A percentile compares a stretch with the other conserved stretches of the same genome.
Evolutionary conservation across 2,329 filamentous ascomycete species (phyloP).

Genomic region (Pseudocercospora pini-densiflorae): DNA sequence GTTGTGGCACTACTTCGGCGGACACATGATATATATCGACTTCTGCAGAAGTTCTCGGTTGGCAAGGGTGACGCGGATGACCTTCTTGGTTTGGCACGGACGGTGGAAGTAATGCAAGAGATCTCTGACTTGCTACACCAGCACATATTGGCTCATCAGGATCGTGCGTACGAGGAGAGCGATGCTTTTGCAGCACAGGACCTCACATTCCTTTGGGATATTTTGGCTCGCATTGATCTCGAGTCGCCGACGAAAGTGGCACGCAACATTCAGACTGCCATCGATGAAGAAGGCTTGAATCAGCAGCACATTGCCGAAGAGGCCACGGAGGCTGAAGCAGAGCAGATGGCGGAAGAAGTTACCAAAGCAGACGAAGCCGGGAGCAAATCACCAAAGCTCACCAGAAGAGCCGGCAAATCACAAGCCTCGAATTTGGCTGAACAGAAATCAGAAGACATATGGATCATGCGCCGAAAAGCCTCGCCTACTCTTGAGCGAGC

Average conservation of each 20-base stretch:
- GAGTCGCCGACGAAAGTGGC: constrained; percentile 71
- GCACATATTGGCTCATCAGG: constrained; percentile 36
- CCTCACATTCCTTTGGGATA: constrained; percentile 38
- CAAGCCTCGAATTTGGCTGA: constrained; percentile 20
- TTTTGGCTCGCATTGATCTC: constrained; percentile 65
- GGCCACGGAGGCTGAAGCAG: constrained; percentile 70
- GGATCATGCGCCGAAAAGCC: constrained; percentile 69
- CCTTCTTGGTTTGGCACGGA: constrained; percentile 79
- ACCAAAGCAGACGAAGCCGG: constrained; percentile 67
- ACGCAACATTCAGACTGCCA: constrained; percentile 71
- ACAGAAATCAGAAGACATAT: constrained; percentile 53
- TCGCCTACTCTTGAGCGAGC: constrained; percentile 68
- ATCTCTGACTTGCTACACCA: constrained; percentile 57
- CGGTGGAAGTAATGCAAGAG: constrained; percentile 73
- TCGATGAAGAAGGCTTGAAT: constrained; percentile 90
- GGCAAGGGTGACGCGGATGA: constrained; percentile 93
- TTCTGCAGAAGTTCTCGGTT: constrained; percentile 93
- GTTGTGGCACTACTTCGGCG: constrained; percentile 70
- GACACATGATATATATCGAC: constrained; percentile 82
- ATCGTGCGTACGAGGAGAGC: constrained; percentile 40
- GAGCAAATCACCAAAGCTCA: constrained; percentile 48
- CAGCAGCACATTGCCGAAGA: constrained; percentile 79
- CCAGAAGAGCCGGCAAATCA: constrained; percentile 28
- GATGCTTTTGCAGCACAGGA: constrained; percentile 17
- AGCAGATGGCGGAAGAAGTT: constrained; percentile 74